Conservation (phyloP, 257 asterid species). For the Solanum tarijense region DNA sequence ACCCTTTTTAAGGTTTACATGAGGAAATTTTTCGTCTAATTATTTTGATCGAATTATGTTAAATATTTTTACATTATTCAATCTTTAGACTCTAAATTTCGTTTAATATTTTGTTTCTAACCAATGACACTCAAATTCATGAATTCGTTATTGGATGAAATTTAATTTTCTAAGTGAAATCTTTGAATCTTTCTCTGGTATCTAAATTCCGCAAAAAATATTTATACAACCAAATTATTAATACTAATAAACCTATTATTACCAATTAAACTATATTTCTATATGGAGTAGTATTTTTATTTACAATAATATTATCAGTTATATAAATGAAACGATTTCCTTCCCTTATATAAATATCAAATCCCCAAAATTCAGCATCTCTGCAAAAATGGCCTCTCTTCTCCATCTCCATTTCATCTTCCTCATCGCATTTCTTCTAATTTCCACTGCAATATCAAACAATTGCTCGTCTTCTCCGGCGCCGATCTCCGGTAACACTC, state of each 20-base stretch:
- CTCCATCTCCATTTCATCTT: conserved; percentile 1
- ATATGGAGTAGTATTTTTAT: neutral
- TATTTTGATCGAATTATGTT: neutral
- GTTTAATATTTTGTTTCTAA: neutral
- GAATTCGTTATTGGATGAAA: too few species aligned
- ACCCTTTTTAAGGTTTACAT: neutral
- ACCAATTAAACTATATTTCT: too few species aligned
- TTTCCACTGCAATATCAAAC: conserved; percentile 30
- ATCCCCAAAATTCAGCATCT: neutral
- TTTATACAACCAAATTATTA: neutral
- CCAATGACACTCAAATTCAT: neutral
- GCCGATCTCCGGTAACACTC: neutral
- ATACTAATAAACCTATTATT: neutral
- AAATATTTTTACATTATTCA: too few species aligned
- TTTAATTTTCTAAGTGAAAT: too few species aligned
- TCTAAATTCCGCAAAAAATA: neutral
- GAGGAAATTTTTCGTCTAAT: too few species aligned
- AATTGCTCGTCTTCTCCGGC: conserved; percentile 26
- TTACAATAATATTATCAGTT: too few species aligned
- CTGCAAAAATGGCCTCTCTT: conserved; percentile 17
- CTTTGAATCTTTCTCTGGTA: too few species aligned
- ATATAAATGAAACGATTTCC: neutral
- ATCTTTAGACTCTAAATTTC: neutral
- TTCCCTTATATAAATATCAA: neutral
- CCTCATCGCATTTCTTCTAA: conserved; percentile 21